Conservation (phyloP, 1,284 basidiomycete genomes). For the Cutaneotrichosporon cutaneum region DNA sequence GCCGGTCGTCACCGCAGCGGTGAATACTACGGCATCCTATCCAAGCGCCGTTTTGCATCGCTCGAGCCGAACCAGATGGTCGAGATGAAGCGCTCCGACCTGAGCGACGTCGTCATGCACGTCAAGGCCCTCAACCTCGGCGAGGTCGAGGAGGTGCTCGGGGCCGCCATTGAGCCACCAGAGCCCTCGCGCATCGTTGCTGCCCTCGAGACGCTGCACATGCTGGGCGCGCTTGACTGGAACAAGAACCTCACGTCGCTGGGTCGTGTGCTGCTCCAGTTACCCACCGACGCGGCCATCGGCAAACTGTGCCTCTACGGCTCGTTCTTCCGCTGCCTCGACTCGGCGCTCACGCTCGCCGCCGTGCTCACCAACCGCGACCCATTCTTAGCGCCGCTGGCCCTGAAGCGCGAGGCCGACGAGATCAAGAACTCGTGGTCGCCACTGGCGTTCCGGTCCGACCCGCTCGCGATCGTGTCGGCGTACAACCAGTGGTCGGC, state of each 20-base stretch:
- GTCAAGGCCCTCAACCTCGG: conserved; percentile 95
- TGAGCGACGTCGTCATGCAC: conserved; percentile 92
- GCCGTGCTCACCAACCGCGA: conserved; percentile 87
- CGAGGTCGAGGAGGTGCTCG: conserved; percentile 82
- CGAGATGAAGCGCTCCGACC: conserved; percentile 92
- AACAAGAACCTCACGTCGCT: conserved; percentile 77
- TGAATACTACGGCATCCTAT: conserved; percentile 85
- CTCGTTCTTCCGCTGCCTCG: conserved; percentile 89
- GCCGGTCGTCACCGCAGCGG: conserved; percentile 89
- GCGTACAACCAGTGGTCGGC: conserved; percentile 82
- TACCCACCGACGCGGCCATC: conserved; percentile 87
- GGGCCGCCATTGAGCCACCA: conserved; percentile 87
- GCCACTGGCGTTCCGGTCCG: conserved; percentile 70
- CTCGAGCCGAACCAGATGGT: conserved; percentile 84
- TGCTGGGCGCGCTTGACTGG: conserved; percentile 83
- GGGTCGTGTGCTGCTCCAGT: conserved; percentile 80
- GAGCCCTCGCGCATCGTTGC: conserved; percentile 71
- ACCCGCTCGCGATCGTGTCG: conserved; percentile 73
- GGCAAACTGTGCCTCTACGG: conserved; percentile 88
- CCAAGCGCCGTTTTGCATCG: conserved; percentile 62
- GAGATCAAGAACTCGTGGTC: conserved; percentile 79
- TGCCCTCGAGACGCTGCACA: conserved; percentile 76
- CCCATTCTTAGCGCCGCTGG: conserved; percentile 78
- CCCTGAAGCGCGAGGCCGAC: conserved; percentile 56
- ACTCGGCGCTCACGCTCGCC: conserved; percentile 83